phyloP scores from a whole-genome alignment of 495 filamentous ascomycete species.

The Trichoderma gamsii region DNA sequence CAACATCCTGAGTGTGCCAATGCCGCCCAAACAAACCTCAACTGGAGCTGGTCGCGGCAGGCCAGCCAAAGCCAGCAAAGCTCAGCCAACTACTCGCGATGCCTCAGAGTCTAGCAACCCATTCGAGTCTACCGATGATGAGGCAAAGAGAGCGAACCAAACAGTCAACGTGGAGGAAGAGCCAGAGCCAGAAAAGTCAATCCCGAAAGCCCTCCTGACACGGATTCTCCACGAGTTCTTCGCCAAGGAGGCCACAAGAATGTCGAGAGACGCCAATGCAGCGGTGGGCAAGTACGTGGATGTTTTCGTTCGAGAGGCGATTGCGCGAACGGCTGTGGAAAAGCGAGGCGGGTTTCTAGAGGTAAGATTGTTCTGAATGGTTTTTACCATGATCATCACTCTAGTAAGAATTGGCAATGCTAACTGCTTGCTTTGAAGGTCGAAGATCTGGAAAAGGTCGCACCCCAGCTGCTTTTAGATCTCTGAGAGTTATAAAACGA shows the following conservation, averaged over 20 bases:
- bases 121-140: slow-evolving; percentile 19
- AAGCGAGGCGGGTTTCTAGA: slow-evolving; percentile 66
- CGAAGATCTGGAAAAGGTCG: slow-evolving; percentile 84
- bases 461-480: slow-evolving; percentile 84
- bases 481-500: slow-evolving; percentile 40
- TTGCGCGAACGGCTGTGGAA: slow-evolving; percentile 73
- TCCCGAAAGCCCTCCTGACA: slow-evolving; percentile 70
- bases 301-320: slow-evolving; percentile 85
- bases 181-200: slow-evolving; percentile 36
- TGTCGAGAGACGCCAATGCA: slow-evolving; percentile 71
- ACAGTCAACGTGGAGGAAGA: slow-evolving; percentile 23
- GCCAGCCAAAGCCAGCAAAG: slow-evolving; percentile 13
- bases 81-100: not conserved
- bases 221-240: slow-evolving; percentile 75
- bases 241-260: slow-evolving; percentile 59
- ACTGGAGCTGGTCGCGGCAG: slow-evolving; percentile 10
- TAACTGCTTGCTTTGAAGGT: slow-evolving; percentile 39
- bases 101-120: slow-evolving; percentile 5
- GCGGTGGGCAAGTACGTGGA: slow-evolving; percentile 84
- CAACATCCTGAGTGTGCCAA: not conserved
- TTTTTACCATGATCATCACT: not conserved
- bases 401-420: not conserved
- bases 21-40: slow-evolving; percentile 17
- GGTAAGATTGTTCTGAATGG: slow-evolving; percentile 41
- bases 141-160: slow-evolving; percentile 21